These are phyloP conservation scores for Arthroderma sp. DNA, from an alignment of 2,329 filamentous ascomycete species.

Conservation along the genomic window DNA sequence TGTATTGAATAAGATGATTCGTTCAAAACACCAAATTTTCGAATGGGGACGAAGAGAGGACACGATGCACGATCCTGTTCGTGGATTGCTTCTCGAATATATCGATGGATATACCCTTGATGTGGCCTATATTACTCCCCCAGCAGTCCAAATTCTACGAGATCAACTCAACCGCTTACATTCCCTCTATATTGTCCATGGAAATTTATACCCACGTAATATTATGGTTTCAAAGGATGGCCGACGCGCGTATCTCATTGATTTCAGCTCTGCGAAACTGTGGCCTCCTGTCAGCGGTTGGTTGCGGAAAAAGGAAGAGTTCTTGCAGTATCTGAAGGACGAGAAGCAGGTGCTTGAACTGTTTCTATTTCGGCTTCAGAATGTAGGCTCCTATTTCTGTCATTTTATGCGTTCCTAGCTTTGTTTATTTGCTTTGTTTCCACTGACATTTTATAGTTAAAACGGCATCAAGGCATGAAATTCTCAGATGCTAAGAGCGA, in stretches of 20 bases:
- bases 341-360: slow-evolving; percentile 1
- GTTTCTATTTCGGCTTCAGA: not conserved
- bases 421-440: not conserved
- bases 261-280: slow-evolving; percentile 2
- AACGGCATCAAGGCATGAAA: slow-evolving; percentile 1
- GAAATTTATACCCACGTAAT: slow-evolving; percentile 2
- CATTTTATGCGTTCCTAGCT: not conserved
- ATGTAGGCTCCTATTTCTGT: not conserved
- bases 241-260: slow-evolving; percentile 1
- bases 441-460: not conserved
- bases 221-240: slow-evolving; percentile 6
- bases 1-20: not conserved
- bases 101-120: slow-evolving; percentile 4
- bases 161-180: slow-evolving; percentile 5
- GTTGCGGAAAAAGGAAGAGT: not conserved
- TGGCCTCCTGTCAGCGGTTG: not conserved
- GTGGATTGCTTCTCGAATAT: slow-evolving; percentile 5
- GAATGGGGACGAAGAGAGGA: slow-evolving; percentile 4
- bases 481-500: not conserved
- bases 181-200: slow-evolving; percentile 4
- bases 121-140: not conserved
- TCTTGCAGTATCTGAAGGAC: not conserved
- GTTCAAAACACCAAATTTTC: not conserved
- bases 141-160: slow-evolving; percentile 2
- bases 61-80: slow-evolving; percentile 2